phyloP scores from a whole-genome alignment of 768 basidiomycete genomes.

The Rhizopogon sp. region DNA sequence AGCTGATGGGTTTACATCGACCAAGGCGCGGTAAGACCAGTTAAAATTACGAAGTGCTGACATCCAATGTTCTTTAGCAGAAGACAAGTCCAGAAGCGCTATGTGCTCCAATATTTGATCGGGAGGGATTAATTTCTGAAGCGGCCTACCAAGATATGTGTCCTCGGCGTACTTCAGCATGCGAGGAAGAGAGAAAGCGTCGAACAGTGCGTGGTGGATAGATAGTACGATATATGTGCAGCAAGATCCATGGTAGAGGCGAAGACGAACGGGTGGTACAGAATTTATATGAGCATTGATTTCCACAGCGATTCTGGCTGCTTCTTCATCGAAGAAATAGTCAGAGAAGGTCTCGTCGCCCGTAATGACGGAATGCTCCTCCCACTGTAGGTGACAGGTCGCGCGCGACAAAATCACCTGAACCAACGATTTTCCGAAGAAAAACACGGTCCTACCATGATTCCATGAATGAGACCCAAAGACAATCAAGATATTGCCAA shows the following conservation, averaged over 20 bases:
- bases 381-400: constrained; percentile 11
- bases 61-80: constrained; percentile 20
- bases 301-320: constrained; percentile 15
- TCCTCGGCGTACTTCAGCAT: constrained; percentile 25
- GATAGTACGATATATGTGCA: constrained; percentile 18
- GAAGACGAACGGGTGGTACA: constrained; percentile 13
- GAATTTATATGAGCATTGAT: constrained; percentile 17
- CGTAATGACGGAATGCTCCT: constrained; percentile 6
- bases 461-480: not conserved
- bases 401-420: constrained; percentile 21
- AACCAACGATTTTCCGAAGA: constrained; percentile 21
- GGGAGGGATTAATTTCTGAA: constrained; percentile 7
- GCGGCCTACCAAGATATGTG: constrained; percentile 8
- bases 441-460: constrained; percentile 25
- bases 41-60: constrained; percentile 14
- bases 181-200: constrained; percentile 25
- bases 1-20: not conserved
- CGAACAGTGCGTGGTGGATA: constrained; percentile 30
- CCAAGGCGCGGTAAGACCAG: constrained; percentile 12
- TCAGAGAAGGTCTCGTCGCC: constrained; percentile 12
- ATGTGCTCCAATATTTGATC: constrained; percentile 20
- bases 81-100: constrained; percentile 4
- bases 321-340: constrained; percentile 16
- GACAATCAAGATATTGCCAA: not conserved
- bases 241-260: constrained; percentile 5